Base-by-base conservation (phyloP, 1,139 yeast genomes). In the Scheffersomyces titani region DNA sequence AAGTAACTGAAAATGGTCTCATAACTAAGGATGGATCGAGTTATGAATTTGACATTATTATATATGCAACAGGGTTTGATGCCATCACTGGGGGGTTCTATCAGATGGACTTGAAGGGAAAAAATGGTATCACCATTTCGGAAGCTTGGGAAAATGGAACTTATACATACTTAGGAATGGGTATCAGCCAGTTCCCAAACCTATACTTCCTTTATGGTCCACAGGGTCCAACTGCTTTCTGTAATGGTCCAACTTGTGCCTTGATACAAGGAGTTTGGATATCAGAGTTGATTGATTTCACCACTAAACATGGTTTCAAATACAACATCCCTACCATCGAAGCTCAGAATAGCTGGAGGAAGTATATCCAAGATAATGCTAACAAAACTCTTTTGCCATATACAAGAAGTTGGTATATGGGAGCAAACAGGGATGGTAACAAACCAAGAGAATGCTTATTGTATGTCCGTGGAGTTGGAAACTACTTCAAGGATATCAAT, bases 161-260 rank as follows among this genome's bases (percentile, higher is more conserved):
- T 7, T 46, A 46, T 18, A 46, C 48, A 2, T 46, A 46, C 24
- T 46, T 46, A 46, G 48, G 48, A 19, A 46, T 46, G 48, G 24
- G 48, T 19, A 46, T 46, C 18, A 46, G 48, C 19, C 48, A 70
- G 63, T 21, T 67, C 61, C 57, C 73, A 70, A 54, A 70, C 66
- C 56, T 70, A 67, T 69, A 62, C 54, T 67, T 62, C 54, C 57
- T 67, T 50, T 70, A 70, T 53, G 73, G 73, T 6, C 72, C 73
- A 7, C 71, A 68, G 47, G 69, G 65, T 2, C 73, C 73, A 11
- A 69, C 72, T 19, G 66, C 70, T 2, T 67, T 70, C 53, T 59
- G 62, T 24, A 69, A 69, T 54, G 73, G 71, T 3, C 72, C 72
- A n/a, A 62, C 66, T 6, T 65, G 69, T 53, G 56, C 56, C 49